Evolutionary conservation across 2,329 filamentous ascomycete species (phyloP), one percentile per base, ranked within the genome.

Genomic region (Emericellopsis cladophorae): DNA sequence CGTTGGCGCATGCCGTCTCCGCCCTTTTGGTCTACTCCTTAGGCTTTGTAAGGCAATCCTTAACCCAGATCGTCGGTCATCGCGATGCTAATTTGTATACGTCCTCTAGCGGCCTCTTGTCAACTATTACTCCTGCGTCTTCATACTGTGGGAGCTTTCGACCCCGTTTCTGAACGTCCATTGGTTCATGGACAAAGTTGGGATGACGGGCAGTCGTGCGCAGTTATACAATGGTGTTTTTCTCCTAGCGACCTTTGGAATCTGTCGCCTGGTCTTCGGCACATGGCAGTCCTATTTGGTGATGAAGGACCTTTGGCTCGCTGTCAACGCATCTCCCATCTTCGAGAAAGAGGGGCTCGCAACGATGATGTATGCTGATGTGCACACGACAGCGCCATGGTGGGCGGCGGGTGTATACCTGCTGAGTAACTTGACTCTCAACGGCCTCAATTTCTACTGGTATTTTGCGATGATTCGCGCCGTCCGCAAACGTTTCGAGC

Each of bases 131-230:
- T 82, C 75, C 42, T 73, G 74, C 42, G 76, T 77, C 44, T 93
- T 93, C 60, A 85, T 93, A 52, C 79, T 92, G 44, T 93, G 88
- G 74, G 86, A 93, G 60, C 74, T 93, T 32, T 89, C 84, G 22
- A 84, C 81, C 5, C 84, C 85, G 7, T 89, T 92, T 60, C 71
- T 92, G 43, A 93, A 93, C 57, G 74, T 90, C 55, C 86, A 93
- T 67, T 93, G 86, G 86, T 92, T 92, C 66, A 85, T 84, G 62
- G 86, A 93, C 62, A 93, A 93, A 66, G 66, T 90, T 44, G 73
- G 77, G 52, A 79, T 87, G 70, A 92, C 86, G 1, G 86, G 86
- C 31, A 79, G 80, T 16, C 70, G 67, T 40, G 60, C 76, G 21
- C 86, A 92, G 63, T 71, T 89, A 23, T 79, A 85, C 60, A 92